Base-by-base conservation (phyloP, 148 eudicot species). In the Camellia sinensis region DNA sequence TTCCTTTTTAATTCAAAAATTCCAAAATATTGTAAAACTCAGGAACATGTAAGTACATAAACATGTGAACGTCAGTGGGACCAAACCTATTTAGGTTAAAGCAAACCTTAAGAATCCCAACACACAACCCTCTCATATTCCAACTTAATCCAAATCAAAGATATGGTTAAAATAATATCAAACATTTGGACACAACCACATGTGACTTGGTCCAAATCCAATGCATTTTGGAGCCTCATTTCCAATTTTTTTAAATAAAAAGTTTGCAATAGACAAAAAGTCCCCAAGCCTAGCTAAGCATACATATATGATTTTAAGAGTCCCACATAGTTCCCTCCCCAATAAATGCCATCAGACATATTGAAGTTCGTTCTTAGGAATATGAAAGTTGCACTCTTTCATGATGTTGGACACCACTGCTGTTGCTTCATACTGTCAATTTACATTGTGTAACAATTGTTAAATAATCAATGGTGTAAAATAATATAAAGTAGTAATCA, bases 101-200 rank as follows among this genome's bases (percentile, higher is more conserved):
- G 15, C 71, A 8, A 15, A 70, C 3, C 3, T 2, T 22, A 63
- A 64, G 68, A 22, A 8, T 64, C 68, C 41, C 68, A 22, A 21
- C 1, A 21, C 40, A 0, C 2, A 21, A 64, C 10, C n/a, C 29
- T 15, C 21, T 21, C 40, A 17, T 3, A 4, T 17, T 61, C 22
- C 5, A 71, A 22, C 57, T 50, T 48, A 71, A 50, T 71, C 75
- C 59, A 37, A 71, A 50, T 71, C 43, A 21, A 52, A 50, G 40
- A 50, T 22, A 50, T 21, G 41, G 75, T 50, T 48, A 9, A 8
- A 48, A 71, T 52, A 71, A 71, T 71, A 11, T 50, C 59, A 71
- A 71, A 71, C 75, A 71, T 71, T n/a, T 22, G 75, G 75, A 50
- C 75, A 48, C 29, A 52, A 44, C 54, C 56, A 19, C 75, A 71